Base-by-base conservation (phyloP, 495 filamentous ascomycete species). In the Apiosordaria backusii region DNA sequence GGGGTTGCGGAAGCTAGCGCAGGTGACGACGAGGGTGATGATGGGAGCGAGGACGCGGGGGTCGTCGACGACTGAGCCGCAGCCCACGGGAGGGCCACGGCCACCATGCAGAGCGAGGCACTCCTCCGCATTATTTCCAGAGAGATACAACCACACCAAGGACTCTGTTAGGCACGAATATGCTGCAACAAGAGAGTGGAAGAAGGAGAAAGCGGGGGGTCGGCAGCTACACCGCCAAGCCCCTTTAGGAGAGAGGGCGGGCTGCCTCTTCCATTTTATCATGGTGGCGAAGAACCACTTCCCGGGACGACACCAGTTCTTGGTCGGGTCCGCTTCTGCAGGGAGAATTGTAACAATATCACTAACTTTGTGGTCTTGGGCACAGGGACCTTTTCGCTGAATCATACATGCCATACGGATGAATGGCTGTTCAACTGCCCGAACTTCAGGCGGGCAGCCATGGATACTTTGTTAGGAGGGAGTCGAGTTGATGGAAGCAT, bases 281-380 rank as follows among this genome's bases (percentile, higher is more conserved):
- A 60, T 15, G 29, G 23, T 53, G 57, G 64, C 29, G 40, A 67
- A 60, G 7, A 59, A 55, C 21, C 21, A n/a, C 52, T 16, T 16
- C 13, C 52, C 22, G 35, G 25, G 24, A 54, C 19, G 25, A 62
- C n/a, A 10, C 65, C 26, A 57, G 45, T 19, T 40, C 29, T 54
- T 35, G 29, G 19, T 55, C 26, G 26, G 45, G 2, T 26, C n/a
- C 7, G 45, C n/a, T 23, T 40, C 13, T 57, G 59, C 50, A 52
- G 62, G 40, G 27, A 10, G n/a, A 55, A 50, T 57, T 64, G 73
- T 73, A 73, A 71, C 69, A 61, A 68, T 64, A 66, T 71, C 67
- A 70, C 67, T 61, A 73, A 67, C 67, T 22, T 70, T 71, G 73
- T 73, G 69, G 65, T 55, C 64, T 69, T 54, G 67, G 66, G 57